phyloP scores from a whole-genome alignment of 176 grass and related monocot genomes.

The Carex myosuroides region DNA sequence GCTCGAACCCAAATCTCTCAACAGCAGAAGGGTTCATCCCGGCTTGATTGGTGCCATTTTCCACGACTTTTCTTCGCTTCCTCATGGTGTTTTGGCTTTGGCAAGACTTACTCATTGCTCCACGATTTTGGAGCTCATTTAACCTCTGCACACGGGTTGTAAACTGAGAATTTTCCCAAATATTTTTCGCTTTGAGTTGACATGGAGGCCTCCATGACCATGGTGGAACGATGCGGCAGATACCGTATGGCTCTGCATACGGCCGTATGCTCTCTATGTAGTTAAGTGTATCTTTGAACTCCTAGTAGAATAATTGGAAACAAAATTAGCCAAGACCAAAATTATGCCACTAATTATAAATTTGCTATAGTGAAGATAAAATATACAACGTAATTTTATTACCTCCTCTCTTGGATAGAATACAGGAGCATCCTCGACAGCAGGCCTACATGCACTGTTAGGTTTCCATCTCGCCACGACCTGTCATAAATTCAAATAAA shows the following conservation, averaged over 20 bases:
- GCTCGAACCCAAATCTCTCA: conserved; percentile 59
- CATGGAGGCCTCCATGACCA: conserved; percentile 83
- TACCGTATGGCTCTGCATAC: conserved; percentile 67
- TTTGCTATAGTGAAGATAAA: not conserved
- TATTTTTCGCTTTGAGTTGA: conserved; percentile 60
- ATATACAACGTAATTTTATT: not conserved
- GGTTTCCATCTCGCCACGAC: conserved; percentile 22
- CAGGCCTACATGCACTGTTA: conserved; percentile 23
- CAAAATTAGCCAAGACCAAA: conserved; percentile 7
- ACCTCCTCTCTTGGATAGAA: conserved; percentile 90
- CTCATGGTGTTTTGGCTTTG: conserved; percentile 47
- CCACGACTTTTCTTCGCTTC: conserved; percentile 56
- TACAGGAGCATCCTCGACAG: conserved; percentile 29
- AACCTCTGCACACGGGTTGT: conserved; percentile 66
- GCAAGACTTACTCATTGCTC: conserved; percentile 48
- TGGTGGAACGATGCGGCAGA: conserved; percentile 93
- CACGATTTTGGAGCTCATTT: conserved; percentile 87
- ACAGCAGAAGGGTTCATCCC: conserved; percentile 20
- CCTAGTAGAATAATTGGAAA: conserved; percentile 33
- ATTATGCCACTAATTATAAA: not conserved
- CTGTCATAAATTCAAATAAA: conserved; percentile 8
- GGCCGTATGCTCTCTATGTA: conserved; percentile 73
- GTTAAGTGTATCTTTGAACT: conserved; percentile 91
- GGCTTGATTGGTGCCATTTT: conserved; percentile 26
- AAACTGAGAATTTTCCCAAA: conserved; percentile 70